Evolutionary conservation across 2,329 filamentous ascomycete genomes (phyloP).

Genomic region (Colletotrichum sp.): DNA sequence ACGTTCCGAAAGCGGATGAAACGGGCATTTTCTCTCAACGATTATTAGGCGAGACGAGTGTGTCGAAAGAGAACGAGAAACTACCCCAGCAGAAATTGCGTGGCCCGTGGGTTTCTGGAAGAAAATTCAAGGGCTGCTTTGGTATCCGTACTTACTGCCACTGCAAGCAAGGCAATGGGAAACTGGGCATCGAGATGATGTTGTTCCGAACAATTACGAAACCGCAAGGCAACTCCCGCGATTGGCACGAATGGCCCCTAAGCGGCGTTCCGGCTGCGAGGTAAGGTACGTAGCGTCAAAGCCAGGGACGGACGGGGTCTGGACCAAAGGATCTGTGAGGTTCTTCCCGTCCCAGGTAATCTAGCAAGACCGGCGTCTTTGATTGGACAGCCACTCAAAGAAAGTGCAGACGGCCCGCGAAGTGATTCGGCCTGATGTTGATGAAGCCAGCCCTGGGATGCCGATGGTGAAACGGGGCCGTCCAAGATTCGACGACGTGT

Average conservation of each 20-base stretch:
- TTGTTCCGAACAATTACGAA: not conserved
- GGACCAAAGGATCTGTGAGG: not conserved
- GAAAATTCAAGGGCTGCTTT: not conserved
- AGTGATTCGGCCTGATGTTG: constrained; percentile 5
- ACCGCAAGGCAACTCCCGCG: not conserved
- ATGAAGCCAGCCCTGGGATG: not conserved
- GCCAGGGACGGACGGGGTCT: not conserved
- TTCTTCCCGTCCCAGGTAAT: not conserved
- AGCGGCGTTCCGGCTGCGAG: not conserved
- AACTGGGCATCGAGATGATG: not conserved
- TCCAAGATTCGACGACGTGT: constrained; percentile 9
- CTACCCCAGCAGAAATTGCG: not conserved
- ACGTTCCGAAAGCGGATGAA: not conserved
- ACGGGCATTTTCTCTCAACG: not conserved
- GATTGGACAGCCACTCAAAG: not conserved
- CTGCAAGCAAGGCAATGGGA: not conserved
- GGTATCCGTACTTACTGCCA: not conserved
- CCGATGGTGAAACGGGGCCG: constrained; percentile 4
- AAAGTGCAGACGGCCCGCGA: not conserved
- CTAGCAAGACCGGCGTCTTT: not conserved
- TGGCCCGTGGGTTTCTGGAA: not conserved
- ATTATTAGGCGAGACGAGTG: not conserved
- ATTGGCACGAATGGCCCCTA: not conserved
- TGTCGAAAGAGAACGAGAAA: not conserved
- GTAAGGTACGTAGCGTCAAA: not conserved